Base-by-base conservation (phyloP, 2,329 filamentous ascomycete species). In the Trichothecium roseum region DNA sequence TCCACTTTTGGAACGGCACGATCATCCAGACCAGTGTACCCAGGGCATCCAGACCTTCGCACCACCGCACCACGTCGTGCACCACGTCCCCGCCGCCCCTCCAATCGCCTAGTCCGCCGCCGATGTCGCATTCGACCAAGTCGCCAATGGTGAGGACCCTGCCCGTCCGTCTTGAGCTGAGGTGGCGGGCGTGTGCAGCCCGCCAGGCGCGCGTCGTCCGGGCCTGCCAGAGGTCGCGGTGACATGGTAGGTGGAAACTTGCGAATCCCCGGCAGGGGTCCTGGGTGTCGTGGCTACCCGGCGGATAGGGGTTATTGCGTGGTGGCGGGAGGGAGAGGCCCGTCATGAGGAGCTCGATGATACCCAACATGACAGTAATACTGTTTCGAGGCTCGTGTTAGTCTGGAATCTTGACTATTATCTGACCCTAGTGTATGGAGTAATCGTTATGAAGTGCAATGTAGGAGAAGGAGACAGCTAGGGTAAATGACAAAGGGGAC, bases 151-250 rank as follows among this genome's bases (percentile, higher is more conserved):
- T 37, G 13, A 37, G 18, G 9, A 32, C 28, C 18, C 15, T 31
- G 17, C n/a, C 20, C 2, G 13, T 14, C 12, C 15, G 18, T 17
- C 35, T 8, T 10, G 28, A 20, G 13, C 28, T 9, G 3, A 37
- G 18, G 18, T 32, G 10, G n/a, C 17, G 28, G n/a, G 31, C 26
- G 28, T 37, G 31, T 9, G 18, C 28, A 12, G 22, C 26, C 16
- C 22, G 18, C 35, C 35, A 37, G n/a, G 18, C 28, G 17, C 35
- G 30, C n/a, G 18, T 32, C 8, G 14, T 37, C n/a, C 29, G 16
- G 22, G 35, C 35, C 15, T 30, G 22, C 42, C 42, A 44, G 13
- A 44, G 36, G 13, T 41, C 42, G 20, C 42, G 50, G 16, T 47
- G 42, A 26, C 41, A 43, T 8, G 41, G 42, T 13, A 44, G 41